phyloP scores from a whole-genome alignment of 768 basidiomycete species.

The Suillus sp. region DNA sequence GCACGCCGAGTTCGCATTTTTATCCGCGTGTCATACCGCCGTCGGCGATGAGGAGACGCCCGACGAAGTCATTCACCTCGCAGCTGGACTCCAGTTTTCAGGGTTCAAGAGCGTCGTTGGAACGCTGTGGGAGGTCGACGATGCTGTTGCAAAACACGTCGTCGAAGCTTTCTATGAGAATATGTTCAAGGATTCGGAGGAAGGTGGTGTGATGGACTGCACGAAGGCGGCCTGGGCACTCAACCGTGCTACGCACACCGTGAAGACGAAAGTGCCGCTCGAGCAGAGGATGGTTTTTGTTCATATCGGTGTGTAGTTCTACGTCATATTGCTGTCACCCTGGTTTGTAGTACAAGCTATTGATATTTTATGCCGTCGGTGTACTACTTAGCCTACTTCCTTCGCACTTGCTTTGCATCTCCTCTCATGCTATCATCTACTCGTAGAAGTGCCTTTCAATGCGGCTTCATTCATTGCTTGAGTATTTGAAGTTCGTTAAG shows the following conservation, averaged over 20 bases:
- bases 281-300: background rate
- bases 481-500: too few relatives aligned
- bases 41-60: slow-evolving; percentile 18
- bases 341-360: too few relatives aligned
- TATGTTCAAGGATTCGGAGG: background rate
- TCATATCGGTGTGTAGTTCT: background rate
- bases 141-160: slow-evolving; percentile 1
- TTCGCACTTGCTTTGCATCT: too few relatives aligned
- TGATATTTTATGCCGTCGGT: too few relatives aligned
- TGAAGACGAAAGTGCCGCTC: background rate
- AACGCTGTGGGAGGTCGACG: slow-evolving; percentile 11
- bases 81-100: slow-evolving; percentile 24
- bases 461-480: too few relatives aligned
- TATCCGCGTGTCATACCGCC: slow-evolving; percentile 25
- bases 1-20: slow-evolving; percentile 12
- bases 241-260: background rate
- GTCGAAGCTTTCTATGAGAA: background rate
- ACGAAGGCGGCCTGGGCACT: background rate
- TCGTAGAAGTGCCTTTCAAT: too few relatives aligned
- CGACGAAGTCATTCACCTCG: slow-evolving; percentile 27
- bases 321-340: too few relatives aligned
- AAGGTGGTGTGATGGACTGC: slow-evolving; percentile 4
- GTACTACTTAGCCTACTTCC: too few relatives aligned
- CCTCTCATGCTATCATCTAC: too few relatives aligned
- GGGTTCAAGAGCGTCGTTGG: background rate